Evolutionary conservation across 176 grass and related monocot species (phyloP), one percentile per base, ranked within the genome.

Genomic region (Melocanna baccifera): DNA sequence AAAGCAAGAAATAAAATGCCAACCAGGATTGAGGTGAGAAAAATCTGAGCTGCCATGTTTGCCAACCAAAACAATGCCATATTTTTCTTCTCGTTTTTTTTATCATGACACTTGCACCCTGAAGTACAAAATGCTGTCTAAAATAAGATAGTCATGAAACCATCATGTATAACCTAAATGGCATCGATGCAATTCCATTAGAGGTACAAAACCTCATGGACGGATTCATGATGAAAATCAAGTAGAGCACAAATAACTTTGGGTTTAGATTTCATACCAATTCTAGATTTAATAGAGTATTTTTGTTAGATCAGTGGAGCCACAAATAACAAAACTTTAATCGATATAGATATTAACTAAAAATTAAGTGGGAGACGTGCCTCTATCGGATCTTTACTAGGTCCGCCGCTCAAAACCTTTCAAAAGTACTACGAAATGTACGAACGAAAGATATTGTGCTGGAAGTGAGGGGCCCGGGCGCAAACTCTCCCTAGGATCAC

Each of bases 401-500:
- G 34, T 36, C 34, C 34, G 5, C 34, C 34, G 0, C 5, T 36
- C 6, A 51, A 83, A 63, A 53, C 18, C 3, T 40, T 41, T 9
- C 4, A 22, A 1, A 7, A 2, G 18, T 20, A 20, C 18, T 8
- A 55, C 15, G 18, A 51, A 51, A 51, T 23, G 39, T 25, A 45
- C 9, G n/a, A 46, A 47, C 26, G 12, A 30, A 50, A 30, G 25
- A 73, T 51, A 51, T 30, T 9, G 7, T 4, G 3, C 8, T 14
- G 36, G 69, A 62, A 16, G n/a, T 3, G n/a, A 63, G 62, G 77
- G 62, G 3, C 3, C 56, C 3, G 12, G 20, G 14, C 3, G 64
- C 45, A 77, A 78, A 73, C 5, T 7, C 7, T 19, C 20, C 22
- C 55, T 73, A 47, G 64, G 83, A 90, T 90, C 79, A 78, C 79